Evolutionary conservation across 2,329 filamentous ascomycete species (phyloP).

Genomic region (Cercospora sp.): DNA sequence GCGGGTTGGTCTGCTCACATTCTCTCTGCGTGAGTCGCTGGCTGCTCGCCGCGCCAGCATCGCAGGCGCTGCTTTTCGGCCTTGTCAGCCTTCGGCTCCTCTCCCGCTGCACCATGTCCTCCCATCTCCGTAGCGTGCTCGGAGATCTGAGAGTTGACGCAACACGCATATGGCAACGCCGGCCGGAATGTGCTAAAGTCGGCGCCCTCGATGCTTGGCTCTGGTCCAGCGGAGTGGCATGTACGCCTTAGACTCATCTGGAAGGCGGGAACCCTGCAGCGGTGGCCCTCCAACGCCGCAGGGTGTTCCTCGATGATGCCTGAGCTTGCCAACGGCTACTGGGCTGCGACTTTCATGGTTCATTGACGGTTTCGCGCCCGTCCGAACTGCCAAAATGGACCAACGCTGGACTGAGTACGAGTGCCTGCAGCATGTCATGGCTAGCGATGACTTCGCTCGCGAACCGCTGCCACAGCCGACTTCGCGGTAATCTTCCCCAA

Average conservation of each 20-base stretch:
- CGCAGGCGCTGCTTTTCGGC: not conserved
- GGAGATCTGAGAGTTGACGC: conserved; percentile 19
- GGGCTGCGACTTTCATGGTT: not conserved
- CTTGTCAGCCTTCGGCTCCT: conserved; percentile 23
- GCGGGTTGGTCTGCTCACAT: not conserved
- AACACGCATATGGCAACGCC: conserved; percentile 15
- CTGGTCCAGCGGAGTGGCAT: not conserved
- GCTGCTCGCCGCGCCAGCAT: not conserved
- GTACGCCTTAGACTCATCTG: not conserved
- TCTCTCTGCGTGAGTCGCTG: not conserved
- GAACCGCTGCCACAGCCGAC: not conserved
- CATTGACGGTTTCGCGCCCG: not conserved
- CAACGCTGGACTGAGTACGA: not conserved
- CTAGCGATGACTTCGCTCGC: conserved; percentile 1
- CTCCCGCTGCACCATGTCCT: conserved; percentile 18
- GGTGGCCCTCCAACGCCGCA: not conserved
- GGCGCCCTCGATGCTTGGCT: conserved; percentile 5
- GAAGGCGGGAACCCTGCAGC: not conserved
- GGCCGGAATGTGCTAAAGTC: conserved; percentile 10
- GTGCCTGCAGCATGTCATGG: not conserved
- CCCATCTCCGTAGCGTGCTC: conserved; percentile 24
- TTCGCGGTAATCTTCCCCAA: not conserved
- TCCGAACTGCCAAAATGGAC: not conserved
- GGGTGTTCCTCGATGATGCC: not conserved
- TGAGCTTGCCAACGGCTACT: not conserved